Conservation (phyloP, 139 green algal species). For the Trebouxia sp. region DNA sequence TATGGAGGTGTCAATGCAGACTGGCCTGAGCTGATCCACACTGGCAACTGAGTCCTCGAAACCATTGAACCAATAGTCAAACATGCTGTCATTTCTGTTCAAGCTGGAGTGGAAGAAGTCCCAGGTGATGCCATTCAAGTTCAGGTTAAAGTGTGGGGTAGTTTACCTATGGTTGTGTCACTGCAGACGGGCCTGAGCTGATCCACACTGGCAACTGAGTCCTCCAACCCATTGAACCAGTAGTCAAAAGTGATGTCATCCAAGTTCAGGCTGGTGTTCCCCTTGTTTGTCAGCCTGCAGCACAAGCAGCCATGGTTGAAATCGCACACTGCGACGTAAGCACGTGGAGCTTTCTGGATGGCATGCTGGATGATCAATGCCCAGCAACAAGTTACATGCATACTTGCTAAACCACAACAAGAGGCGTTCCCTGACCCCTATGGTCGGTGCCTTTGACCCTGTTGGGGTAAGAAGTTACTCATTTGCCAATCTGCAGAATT, state of each 20-base stretch:
- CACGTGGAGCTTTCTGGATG: not conserved
- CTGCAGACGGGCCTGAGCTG: conserved; percentile 42
- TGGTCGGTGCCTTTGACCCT: too few relatives aligned
- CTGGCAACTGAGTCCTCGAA: not conserved
- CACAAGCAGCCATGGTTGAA: too few relatives aligned
- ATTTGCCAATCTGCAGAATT: too few relatives aligned
- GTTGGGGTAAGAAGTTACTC: too few relatives aligned
- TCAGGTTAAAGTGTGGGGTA: not conserved
- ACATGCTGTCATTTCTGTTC: conserved; percentile 30
- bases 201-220: not conserved
- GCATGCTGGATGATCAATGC: too few relatives aligned
- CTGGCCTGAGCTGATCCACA: conserved; percentile 39
- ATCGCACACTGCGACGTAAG: too few relatives aligned
- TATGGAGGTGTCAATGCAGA: conserved; percentile 38
- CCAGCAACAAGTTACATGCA: too few relatives aligned
- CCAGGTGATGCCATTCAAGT: not conserved
- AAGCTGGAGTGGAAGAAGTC: too few relatives aligned
- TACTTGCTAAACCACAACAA: too few relatives aligned
- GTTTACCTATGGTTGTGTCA: conserved; percentile 36
- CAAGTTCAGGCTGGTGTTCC: conserved; percentile 39
- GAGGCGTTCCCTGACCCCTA: too few relatives aligned
- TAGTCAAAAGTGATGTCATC: conserved; percentile 55
- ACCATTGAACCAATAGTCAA: conserved; percentile 70
- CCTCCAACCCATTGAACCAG: conserved; percentile 53
- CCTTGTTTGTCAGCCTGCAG: conserved; percentile 58